Conservation (phyloP, 179 eudicot species). For the Beta corolliflora region DNA sequence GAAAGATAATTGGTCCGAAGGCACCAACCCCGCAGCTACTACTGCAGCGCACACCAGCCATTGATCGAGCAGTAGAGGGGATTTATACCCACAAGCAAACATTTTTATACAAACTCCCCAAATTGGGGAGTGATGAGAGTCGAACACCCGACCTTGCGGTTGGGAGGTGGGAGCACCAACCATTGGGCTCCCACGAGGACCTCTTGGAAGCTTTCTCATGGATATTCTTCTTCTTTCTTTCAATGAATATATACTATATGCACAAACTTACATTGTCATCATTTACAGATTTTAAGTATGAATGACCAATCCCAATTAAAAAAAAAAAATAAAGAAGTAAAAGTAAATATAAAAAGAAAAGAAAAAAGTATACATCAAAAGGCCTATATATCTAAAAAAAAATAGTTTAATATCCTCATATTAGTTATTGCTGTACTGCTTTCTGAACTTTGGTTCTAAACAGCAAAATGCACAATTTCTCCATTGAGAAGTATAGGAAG, state of each 20-base stretch:
- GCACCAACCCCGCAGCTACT: no score
- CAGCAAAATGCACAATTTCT: conserved; percentile 63
- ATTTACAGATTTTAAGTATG: conserved; percentile 25
- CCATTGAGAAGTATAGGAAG: conserved; percentile 86
- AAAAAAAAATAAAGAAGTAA: not conserved
- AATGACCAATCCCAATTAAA: not conserved
- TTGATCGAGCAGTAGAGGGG: no score
- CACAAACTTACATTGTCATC: conserved; percentile 18
- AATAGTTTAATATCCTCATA: not conserved
- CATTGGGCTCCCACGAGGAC: no score
- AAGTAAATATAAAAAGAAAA: not conserved
- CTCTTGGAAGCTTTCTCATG: no score
- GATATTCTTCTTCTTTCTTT: not conserved
- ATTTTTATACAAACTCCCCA: no score
- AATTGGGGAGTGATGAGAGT: no score
- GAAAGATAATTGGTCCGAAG: no score
- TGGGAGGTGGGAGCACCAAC: no score
- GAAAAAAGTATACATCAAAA: not conserved
- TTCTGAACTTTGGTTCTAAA: conserved; percentile 76
- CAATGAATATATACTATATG: not conserved
- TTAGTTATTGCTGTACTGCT: conserved; percentile 29
- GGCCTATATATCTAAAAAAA: conserved; percentile 1
- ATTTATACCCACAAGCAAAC: no score
- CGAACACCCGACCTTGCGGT: no score
- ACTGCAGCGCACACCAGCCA: no score